Conservation (phyloP, 2,329 filamentous ascomycete genomes). For the Fusarium newnesense region DNA sequence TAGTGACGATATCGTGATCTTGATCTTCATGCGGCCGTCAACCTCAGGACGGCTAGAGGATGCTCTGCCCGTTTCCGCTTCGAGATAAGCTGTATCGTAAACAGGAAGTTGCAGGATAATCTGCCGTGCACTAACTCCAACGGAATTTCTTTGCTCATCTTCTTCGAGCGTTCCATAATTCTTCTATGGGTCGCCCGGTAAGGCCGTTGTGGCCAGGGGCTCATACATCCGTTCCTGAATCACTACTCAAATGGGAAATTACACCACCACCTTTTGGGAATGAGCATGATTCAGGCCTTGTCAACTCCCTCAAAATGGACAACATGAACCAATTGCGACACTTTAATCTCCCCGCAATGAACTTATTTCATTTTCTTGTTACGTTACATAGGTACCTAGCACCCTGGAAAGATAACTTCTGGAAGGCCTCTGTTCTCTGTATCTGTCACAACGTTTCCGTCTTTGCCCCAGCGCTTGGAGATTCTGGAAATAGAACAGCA, state of each 20-base stretch:
- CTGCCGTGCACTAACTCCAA: slow-evolving; percentile 34
- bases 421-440: background rate
- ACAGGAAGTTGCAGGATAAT: slow-evolving; percentile 28
- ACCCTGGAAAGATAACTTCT: slow-evolving; percentile 16
- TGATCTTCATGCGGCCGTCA: slow-evolving; percentile 35
- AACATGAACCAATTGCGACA: slow-evolving; percentile 41
- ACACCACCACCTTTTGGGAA: slow-evolving; percentile 27
- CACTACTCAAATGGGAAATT: slow-evolving; percentile 43
- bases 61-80: slow-evolving; percentile 33
- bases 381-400: slow-evolving; percentile 14
- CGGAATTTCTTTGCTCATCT: slow-evolving; percentile 15
- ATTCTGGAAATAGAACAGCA: slow-evolving; percentile 43
- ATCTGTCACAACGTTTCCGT: slow-evolving; percentile 24
- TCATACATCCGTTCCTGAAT: slow-evolving; percentile 28
- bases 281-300: slow-evolving; percentile 34
- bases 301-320: slow-evolving; percentile 35
- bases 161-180: slow-evolving; percentile 38
- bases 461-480: slow-evolving; percentile 19
- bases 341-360: slow-evolving; percentile 34
- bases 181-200: slow-evolving; percentile 40
- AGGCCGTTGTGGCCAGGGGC: slow-evolving; percentile 38
- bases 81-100: slow-evolving; percentile 33
- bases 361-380: slow-evolving; percentile 30
- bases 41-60: slow-evolving; percentile 38
- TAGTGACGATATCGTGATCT: slow-evolving; percentile 13